phyloP scores from a whole-genome alignment of 192 early-diverging fungal genomes.

The Entomortierella lignicola region DNA sequence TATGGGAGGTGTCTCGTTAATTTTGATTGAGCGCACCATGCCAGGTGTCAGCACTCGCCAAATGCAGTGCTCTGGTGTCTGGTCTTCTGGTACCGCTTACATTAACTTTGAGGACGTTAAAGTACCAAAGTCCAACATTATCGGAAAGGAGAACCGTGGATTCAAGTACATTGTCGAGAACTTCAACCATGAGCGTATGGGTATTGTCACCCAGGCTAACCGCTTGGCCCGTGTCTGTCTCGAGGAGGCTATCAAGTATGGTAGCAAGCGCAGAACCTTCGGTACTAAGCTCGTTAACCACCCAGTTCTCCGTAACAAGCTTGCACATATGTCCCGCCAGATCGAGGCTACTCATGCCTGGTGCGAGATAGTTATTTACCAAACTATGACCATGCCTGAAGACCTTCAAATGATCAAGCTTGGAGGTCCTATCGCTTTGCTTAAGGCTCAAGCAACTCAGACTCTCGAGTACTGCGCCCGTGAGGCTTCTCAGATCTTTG shows the following conservation, averaged over 20 bases:
- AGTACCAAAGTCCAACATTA: constrained; percentile 84
- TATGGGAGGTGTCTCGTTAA: constrained; percentile 80
- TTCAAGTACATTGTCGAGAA: constrained; percentile 81
- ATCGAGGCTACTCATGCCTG: constrained; percentile 89
- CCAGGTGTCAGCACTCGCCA: constrained; percentile 81
- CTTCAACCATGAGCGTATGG: constrained; percentile 86
- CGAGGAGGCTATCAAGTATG: constrained; percentile 86
- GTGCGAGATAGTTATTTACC: constrained; percentile 83
- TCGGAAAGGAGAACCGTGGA: constrained; percentile 86
- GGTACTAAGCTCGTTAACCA: constrained; percentile 88
- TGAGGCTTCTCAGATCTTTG: constrained; percentile 92
- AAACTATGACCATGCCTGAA: constrained; percentile 73
- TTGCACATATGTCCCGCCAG: constrained; percentile 86
- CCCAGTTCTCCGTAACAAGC: constrained; percentile 82
- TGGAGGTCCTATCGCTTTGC: constrained; percentile 87
- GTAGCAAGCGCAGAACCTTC: constrained; percentile 87
- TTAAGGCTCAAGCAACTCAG: constrained; percentile 87
- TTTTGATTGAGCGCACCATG: constrained; percentile 79
- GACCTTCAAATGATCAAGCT: constrained; percentile 80
- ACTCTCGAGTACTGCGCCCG: constrained; percentile 90
- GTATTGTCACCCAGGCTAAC: constrained; percentile 83
- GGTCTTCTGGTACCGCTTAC: constrained; percentile 86
- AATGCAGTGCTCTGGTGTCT: constrained; percentile 85
- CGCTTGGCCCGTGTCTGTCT: constrained; percentile 89
- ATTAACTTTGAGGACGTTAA: constrained; percentile 87